Conservation (phyloP, 1,284 basidiomycete genomes). For the Pseudozyma thailandica region DNA sequence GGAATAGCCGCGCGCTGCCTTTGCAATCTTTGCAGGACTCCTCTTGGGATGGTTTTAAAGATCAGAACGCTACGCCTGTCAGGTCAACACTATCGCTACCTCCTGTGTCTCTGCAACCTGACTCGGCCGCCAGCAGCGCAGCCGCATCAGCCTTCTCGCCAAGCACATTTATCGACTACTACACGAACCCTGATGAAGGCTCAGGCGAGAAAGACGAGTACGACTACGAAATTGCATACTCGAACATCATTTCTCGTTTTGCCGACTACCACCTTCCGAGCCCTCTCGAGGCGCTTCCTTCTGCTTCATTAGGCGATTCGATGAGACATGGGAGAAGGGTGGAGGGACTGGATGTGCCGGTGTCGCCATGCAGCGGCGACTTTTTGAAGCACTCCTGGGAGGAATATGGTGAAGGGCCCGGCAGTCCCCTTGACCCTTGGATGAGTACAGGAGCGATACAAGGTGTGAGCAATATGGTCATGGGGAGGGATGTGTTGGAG, state of each 20-base stretch:
- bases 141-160: slow-evolving; percentile 13
- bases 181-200: slow-evolving; percentile 7
- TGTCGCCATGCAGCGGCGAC: slow-evolving; percentile 36
- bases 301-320: slow-evolving; percentile 2
- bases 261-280: slow-evolving; percentile 3
- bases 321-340: slow-evolving; percentile 4
- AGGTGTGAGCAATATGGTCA: background rate
- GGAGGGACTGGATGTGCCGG: slow-evolving; percentile 20
- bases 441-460: background rate
- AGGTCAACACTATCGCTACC: slow-evolving; percentile 5
- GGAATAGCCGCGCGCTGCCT: too few species aligned
- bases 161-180: slow-evolving; percentile 25
- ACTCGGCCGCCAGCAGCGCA: background rate
- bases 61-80: slow-evolving; percentile 11
- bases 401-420: background rate
- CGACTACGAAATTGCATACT: slow-evolving; percentile 30
- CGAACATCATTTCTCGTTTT: slow-evolving; percentile 22
- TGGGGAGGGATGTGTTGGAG: background rate
- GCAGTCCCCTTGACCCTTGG: slow-evolving; percentile 40
- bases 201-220: background rate
- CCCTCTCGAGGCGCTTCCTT: background rate
- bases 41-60: background rate
- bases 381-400: slow-evolving; percentile 2
- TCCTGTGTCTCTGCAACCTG: background rate
- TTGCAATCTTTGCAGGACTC: background rate